Evolutionary conservation across 768 basidiomycete genomes (phyloP), one percentile per base, ranked within the genome.

Genomic region (Amanita molliuscula): DNA sequence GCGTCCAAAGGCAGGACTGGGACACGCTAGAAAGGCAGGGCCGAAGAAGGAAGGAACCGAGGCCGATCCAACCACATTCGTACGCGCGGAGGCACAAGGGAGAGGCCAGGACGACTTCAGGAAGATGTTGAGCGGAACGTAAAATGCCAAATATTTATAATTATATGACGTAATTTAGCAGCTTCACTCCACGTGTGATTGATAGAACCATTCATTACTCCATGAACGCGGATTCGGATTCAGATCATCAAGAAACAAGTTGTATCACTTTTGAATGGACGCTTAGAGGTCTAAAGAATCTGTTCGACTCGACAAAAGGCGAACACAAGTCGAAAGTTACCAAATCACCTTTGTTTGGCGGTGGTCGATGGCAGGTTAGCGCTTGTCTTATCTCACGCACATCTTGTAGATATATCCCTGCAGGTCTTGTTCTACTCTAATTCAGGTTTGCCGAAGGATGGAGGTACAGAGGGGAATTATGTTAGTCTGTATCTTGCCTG

Each of bases 391-490:
- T 56, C 54, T 48, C 33, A 44, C 5, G 55, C 53, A 35, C 55
- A 48, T 10, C 38, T 26, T 18, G 4, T 8, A 31, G 33, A 11
- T 18, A 18, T 8, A 10, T 5, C 10, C 13, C 25, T 11, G 23
- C 56, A 90, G 79, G 81, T 90, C 40, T 63, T 93, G 41, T 90
- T 90, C 66, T 93, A 92, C 60, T 75, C 88, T 4, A 91, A 89
- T 61, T 82, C 86, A 35, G 87, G 88, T 0, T 76, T 74, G 16
- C 67, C 73, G n/a, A 74, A 75, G 37, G 75, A 78, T 43, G 70
- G 68, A 2, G 55, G 63, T n/a, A 61, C 69, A 10, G 73, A 72
- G 2, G 71, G 75, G 4, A 73, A 76, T 15, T 85, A 75, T 58
- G 75, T 88, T 28, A 87, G 85, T 62, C 60, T 92, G 36, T 91